These are phyloP conservation scores for Mycena olivaceomarginata DNA, from an alignment of 768 basidiomycete genomes.

Conservation along the genomic window DNA sequence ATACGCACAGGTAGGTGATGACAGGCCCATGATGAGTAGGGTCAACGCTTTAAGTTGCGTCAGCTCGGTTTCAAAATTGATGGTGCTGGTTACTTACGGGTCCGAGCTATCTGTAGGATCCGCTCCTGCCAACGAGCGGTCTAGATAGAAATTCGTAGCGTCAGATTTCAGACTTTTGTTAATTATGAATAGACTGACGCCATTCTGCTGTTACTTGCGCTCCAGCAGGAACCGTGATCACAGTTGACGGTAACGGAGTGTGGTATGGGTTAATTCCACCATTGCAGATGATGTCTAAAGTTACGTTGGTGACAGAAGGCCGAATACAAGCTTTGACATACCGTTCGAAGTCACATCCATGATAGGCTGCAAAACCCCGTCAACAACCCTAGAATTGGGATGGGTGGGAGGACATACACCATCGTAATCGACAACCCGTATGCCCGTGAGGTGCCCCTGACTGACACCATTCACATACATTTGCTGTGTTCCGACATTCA, in stretches of 20 bases:
- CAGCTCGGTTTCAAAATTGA: not conserved
- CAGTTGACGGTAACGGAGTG: constrained; percentile 63
- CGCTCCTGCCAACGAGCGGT: constrained; percentile 67
- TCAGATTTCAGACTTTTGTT: constrained; percentile 28
- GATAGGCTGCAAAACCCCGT: constrained; percentile 63
- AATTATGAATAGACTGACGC: constrained; percentile 53
- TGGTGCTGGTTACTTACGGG: constrained; percentile 53
- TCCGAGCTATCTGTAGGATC: constrained; percentile 64
- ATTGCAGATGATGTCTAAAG: constrained; percentile 70
- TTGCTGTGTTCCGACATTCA: constrained; percentile 53
- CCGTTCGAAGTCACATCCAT: constrained; percentile 73
- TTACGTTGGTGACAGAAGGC: not conserved
- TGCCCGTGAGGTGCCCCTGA: constrained; percentile 64
- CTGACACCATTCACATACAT: constrained; percentile 71
- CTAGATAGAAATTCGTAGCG: not conserved
- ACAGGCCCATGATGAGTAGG: constrained; percentile 72
- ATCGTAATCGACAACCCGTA: constrained; percentile 66
- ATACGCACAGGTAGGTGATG: constrained; percentile 68
- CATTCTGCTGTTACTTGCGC: constrained; percentile 71
- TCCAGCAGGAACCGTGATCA: constrained; percentile 73
- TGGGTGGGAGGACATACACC: constrained; percentile 52
- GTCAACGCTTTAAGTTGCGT: constrained; percentile 57
- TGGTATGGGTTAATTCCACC: constrained; percentile 75
- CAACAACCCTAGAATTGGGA: not conserved
- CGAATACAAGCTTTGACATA: constrained; percentile 11